Conservation (phyloP, 257 asterid species). For the Lithospermum erythrorhizon region DNA sequence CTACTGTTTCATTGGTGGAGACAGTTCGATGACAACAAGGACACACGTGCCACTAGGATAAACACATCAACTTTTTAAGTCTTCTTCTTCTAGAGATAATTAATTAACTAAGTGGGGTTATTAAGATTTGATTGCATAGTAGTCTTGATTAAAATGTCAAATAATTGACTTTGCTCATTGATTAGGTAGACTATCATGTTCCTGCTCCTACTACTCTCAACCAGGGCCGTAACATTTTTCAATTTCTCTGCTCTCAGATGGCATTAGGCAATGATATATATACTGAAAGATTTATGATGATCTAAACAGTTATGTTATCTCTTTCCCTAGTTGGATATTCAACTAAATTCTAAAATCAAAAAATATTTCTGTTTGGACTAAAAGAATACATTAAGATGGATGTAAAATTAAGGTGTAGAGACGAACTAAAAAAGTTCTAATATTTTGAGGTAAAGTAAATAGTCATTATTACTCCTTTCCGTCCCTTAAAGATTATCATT, state of each 20-base stretch:
- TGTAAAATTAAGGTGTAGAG: too few species aligned
- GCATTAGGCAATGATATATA: too few species aligned
- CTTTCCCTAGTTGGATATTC: neutral
- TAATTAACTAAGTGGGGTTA: neutral
- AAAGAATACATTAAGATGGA: too few species aligned
- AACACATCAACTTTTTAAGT: neutral
- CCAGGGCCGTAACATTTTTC: too few species aligned
- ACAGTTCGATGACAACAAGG: neutral
- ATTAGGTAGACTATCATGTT: neutral
- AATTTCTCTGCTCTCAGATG: too few species aligned
- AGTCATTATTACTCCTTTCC: too few species aligned
- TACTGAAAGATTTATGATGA: too few species aligned
- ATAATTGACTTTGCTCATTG: neutral
- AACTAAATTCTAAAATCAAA: too few species aligned
- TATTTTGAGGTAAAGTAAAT: too few species aligned
- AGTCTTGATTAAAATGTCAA: slow-evolving; percentile 1
- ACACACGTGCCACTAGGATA: neutral
- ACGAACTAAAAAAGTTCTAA: too few species aligned
- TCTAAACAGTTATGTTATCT: neutral
- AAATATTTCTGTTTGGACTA: too few species aligned
- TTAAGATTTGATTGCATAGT: neutral
- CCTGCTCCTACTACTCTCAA: neutral
- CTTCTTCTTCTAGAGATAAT: neutral
- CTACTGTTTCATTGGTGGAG: slow-evolving; percentile 6
- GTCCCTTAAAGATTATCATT: too few species aligned